Base-by-base conservation (phyloP, 1,284 basidiomycete genomes). In the Melampsora medusae region DNA sequence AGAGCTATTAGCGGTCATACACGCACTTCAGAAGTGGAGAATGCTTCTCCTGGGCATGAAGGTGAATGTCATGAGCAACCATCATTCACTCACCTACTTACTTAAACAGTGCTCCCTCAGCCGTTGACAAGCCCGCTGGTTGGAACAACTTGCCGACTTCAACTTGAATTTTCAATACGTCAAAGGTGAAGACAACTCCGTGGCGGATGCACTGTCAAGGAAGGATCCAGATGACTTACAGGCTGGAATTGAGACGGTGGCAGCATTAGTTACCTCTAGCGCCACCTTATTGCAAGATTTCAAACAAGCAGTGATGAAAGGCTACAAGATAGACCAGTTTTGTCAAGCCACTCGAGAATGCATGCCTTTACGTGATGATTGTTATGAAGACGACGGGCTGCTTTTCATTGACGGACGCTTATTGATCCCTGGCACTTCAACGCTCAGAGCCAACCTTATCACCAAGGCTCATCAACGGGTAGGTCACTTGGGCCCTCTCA, bases 1-100 rank as follows among this genome's bases (percentile, higher is more conserved):
- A 31, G 61, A 62, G 28, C 35, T 62, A n/a, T 38, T 22, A n/a
- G 61, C 35, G 19, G 61, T 62, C 10, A 38, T 62, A 16, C 61
- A 62, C 25, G 61, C 35, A 17, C 61, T 62, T 31, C 64, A 66
- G 28, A 66, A 66, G 31, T 66, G 64, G 64, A 12, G 35, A 5
- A 66, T 66, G 64, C 31, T 66, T 4, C 64, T 66, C n/a, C n/a
- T n/a, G n/a, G n/a, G n/a, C n/a, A n/a, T n/a, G n/a, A n/a, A n/a
- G n/a, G n/a, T n/a, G n/a, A 35, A 35, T 35, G 35, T 35, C 35
- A 35, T 35, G 35, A 35, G 35, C 9, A 9, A 35, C 35, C 35
- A 35, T 35, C 35, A 35, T 9, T 35, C 35, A 9, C 35, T 35
- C 35, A 35, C 35, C 9, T 35, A 35, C 35, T 9, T 35, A 3